These are phyloP conservation scores for Zea luxurians DNA, from an alignment of 176 grass and related monocot genomes.

Conservation along the genomic window DNA sequence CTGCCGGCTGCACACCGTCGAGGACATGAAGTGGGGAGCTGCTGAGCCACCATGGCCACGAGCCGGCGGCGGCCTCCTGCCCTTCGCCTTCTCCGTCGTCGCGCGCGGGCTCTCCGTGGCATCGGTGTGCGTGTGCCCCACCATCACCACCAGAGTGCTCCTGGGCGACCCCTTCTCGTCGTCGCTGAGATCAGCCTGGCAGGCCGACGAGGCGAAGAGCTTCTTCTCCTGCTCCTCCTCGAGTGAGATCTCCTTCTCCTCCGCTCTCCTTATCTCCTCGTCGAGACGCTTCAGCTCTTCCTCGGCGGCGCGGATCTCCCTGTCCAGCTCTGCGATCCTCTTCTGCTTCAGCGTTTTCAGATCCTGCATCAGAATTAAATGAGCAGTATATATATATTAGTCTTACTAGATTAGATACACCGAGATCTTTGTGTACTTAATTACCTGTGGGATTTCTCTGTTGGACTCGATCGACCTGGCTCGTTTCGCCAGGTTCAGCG, in stretches of 20 bases:
- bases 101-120: constrained; percentile 43
- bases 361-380: constrained; percentile 43
- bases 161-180: constrained; percentile 69
- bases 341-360: constrained; percentile 63
- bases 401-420: too few species aligned
- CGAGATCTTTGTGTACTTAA: not conserved
- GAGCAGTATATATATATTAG: too few species aligned
- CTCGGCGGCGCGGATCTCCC: constrained; percentile 54
- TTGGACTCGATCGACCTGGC: constrained; percentile 65
- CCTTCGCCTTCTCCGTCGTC: constrained; percentile 26
- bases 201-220: constrained; percentile 12
- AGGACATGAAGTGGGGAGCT: constrained; percentile 74
- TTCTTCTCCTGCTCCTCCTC: constrained; percentile 53
- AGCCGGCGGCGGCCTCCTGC: not conserved
- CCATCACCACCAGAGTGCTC: constrained; percentile 66
- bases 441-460: constrained; percentile 71
- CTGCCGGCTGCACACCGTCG: constrained; percentile 69
- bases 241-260: constrained; percentile 36
- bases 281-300: constrained; percentile 58
- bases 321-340: constrained; percentile 54
- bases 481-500: constrained; percentile 77
- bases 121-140: constrained; percentile 45
- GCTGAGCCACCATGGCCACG: too few species aligned
- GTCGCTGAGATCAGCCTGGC: constrained; percentile 31
- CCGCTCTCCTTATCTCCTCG: constrained; percentile 55